phyloP scores from a whole-genome alignment of 2,329 filamentous ascomycete genomes.

The Diaporthe sp. region DNA sequence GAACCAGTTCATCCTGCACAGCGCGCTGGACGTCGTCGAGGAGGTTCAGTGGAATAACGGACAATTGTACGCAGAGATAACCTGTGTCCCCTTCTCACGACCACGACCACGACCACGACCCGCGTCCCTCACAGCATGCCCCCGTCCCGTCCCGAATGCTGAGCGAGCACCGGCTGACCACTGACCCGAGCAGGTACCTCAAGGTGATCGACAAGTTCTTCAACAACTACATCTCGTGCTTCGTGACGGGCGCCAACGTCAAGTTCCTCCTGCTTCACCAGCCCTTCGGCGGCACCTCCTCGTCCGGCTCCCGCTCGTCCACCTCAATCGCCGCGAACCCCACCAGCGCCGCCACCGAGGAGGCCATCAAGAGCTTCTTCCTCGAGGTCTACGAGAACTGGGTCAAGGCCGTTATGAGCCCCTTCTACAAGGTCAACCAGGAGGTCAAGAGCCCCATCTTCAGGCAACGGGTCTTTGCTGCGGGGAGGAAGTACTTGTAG shows the following conservation, averaged over 20 bases:
- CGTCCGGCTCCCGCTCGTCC: slow-evolving; percentile 60
- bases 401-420: slow-evolving; percentile 97
- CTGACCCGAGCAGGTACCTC: slow-evolving; percentile 75
- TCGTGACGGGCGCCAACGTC: slow-evolving; percentile 90
- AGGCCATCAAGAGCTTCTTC: slow-evolving; percentile 96
- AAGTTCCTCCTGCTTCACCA: slow-evolving; percentile 96
- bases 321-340: slow-evolving; percentile 87
- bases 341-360: slow-evolving; percentile 89
- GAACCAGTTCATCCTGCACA: slow-evolving; percentile 98
- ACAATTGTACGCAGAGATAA: slow-evolving; percentile 72
- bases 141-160: background rate
- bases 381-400: slow-evolving; percentile 95
- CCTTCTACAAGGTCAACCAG: slow-evolving; percentile 90
- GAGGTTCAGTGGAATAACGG: slow-evolving; percentile 94
- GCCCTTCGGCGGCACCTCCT: slow-evolving; percentile 61
- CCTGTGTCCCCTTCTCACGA: background rate
- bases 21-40: slow-evolving; percentile 92
- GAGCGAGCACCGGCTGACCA: background rate
- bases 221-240: slow-evolving; percentile 94
- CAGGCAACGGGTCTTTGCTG: slow-evolving; percentile 81
- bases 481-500: slow-evolving; percentile 90
- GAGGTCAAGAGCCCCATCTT: slow-evolving; percentile 90
- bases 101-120: slow-evolving; percentile 32
- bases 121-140: background rate
- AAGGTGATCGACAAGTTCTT: slow-evolving; percentile 98